Percentiles rank a stretch among this genome's conserved stretches.
Evolutionary conservation across 1,284 basidiomycete species (phyloP).

Genomic region (Cystobasidium sp.): DNA sequence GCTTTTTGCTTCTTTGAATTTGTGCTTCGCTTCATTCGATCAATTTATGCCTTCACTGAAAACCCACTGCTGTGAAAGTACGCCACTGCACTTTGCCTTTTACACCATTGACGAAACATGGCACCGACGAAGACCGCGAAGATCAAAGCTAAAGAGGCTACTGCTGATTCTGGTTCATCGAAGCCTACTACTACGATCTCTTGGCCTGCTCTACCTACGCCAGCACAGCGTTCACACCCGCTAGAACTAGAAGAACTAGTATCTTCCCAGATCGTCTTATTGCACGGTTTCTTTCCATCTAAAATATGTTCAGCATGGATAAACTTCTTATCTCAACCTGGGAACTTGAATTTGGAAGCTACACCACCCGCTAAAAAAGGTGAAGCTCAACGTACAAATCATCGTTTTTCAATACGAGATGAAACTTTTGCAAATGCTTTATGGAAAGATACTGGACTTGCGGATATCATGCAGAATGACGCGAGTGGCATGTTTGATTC

Average conservation of each 20-base stretch:
- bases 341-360: constrained; percentile 16
- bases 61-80: neutral
- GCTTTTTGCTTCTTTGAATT: too few species aligned
- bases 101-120: neutral
- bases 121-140: neutral
- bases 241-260: constrained; percentile 39
- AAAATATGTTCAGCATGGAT: constrained; percentile 39
- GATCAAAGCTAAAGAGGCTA: neutral
- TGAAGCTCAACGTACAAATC: constrained; percentile 75
- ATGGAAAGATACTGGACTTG: constrained; percentile 52
- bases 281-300: constrained; percentile 42
- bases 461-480: constrained; percentile 5
- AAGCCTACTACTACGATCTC: neutral
- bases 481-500: constrained; percentile 20
- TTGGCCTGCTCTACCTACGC: constrained; percentile 36
- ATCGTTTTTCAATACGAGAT: constrained; percentile 69
- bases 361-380: constrained; percentile 63
- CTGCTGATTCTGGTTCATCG: too few species aligned
- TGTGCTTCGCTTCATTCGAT: neutral
- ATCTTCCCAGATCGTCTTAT: constrained; percentile 38
- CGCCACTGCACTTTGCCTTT: neutral
- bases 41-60: neutral
- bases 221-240: constrained; percentile 27
- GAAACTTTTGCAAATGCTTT: constrained; percentile 66
- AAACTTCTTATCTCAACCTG: constrained; percentile 27